Base-by-base conservation (phyloP, 1,284 basidiomycete genomes). In the Malassezia vespertilionis region DNA sequence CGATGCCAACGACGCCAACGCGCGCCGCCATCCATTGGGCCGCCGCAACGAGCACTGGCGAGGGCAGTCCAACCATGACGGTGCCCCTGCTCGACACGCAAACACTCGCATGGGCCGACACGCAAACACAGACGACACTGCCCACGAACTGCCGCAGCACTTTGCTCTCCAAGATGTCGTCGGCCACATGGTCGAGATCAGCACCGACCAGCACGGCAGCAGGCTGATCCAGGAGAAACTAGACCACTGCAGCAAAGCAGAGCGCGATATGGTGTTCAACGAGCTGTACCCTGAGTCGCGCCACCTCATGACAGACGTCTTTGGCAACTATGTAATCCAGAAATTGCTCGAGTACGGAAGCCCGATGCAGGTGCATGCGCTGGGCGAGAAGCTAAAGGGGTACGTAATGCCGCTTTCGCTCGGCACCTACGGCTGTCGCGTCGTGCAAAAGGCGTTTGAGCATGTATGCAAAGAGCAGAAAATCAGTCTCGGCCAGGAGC, bases 311-410 rank as follows among this genome's bases (percentile, higher is more conserved):
- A 83, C 83, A 57, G 89, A 96, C 65, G 87, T 96, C 33, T 97
- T 95, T 69, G 91, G 91, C 49, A 97, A 97, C 75, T 97, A 67
- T 30, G 95, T 74, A 81, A 81, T 95, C 49, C 91, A 97, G 72
- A 95, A 95, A 73, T 74, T 96, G 61, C 84, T 96, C 60, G 91
- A 97, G 71, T 79, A 84, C 64, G 89, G 91, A 20, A 83, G 81
- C 14, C 77, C 80, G 51, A 73, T 52, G 41, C 61, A 72, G 46
- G 84, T 83, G 64, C 77, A 78, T 2, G 73, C 79, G 8, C 75
- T 96, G 34, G 81, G 81, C 1, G 77, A 75, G 44, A 77, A 80
- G 32, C 84, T 97, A 79, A 81, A 87, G 65, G 81, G 81, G 0
- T 81, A 85, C 60, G 77, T 91, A 26, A 74, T 89, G 4, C 73